These are phyloP conservation scores for Fusarium pseudonygamai DNA, from an alignment of 2,329 filamentous ascomycete genomes.

Conservation along the genomic window DNA sequence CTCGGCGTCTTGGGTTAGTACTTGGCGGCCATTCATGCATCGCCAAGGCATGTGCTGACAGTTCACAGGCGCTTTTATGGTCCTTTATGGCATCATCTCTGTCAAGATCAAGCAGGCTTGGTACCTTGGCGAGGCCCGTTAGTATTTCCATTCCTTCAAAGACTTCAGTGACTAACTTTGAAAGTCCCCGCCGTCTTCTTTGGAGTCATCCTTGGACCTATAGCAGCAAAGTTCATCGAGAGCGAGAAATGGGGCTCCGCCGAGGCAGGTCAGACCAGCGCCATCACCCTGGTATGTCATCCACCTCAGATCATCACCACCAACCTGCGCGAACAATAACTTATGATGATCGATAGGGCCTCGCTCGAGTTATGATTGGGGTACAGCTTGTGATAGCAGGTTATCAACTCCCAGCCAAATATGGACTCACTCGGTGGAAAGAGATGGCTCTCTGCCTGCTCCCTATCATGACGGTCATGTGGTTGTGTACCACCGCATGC, in stretches of 20 bases:
- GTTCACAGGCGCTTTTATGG: conserved; percentile 54
- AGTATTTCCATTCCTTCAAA: conserved; percentile 30
- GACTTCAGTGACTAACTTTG: not conserved
- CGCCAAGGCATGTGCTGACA: not conserved
- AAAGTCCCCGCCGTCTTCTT: conserved; percentile 64
- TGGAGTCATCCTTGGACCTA: conserved; percentile 63
- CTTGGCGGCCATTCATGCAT: not conserved
- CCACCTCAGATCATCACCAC: not conserved
- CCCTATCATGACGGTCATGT: conserved; percentile 70
- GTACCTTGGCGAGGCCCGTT: conserved; percentile 65
- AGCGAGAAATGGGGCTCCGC: conserved; percentile 44
- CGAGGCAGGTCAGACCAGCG: conserved; percentile 44
- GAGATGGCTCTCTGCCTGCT: conserved; percentile 65
- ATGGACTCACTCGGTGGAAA: conserved; percentile 58
- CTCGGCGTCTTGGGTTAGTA: not conserved
- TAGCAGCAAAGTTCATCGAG: conserved; percentile 63
- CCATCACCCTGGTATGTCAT: conserved; percentile 51
- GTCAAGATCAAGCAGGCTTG: conserved; percentile 62
- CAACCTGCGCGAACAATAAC: not conserved
- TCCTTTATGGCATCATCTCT: conserved; percentile 60
- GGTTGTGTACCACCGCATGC: conserved; percentile 66
- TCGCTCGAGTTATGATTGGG: conserved; percentile 68
- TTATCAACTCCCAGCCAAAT: conserved; percentile 68
- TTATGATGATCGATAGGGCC: conserved; percentile 43
- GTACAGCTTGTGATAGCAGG: conserved; percentile 70